Conservation (phyloP, 306 rosid genomes). For the Malus domestica region DNA sequence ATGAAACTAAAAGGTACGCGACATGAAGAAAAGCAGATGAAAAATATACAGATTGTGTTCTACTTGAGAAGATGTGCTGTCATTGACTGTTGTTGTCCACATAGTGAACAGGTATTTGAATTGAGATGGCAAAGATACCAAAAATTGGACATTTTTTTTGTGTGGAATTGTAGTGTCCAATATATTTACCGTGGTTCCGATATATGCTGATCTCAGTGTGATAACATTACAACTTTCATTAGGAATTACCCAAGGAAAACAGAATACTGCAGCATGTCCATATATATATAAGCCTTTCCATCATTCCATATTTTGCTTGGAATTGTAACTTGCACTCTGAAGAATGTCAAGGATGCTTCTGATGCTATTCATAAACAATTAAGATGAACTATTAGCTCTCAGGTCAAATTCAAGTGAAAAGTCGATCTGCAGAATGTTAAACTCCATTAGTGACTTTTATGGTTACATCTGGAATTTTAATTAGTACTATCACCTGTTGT, state of each 20-base stretch:
- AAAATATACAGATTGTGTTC: not conserved
- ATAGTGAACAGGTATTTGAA: not conserved
- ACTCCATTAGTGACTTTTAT: too few relatives aligned
- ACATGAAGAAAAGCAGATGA: not conserved
- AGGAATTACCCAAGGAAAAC: not conserved
- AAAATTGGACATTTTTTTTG: not conserved
- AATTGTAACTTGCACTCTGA: not conserved
- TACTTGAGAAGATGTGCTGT: slow-evolving; percentile 4
- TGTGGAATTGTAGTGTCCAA: not conserved
- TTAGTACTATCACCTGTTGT: not conserved
- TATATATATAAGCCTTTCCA: not conserved
- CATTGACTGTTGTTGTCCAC: not conserved
- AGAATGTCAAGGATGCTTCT: not conserved
- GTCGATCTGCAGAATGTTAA: too few relatives aligned
- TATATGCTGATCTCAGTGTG: too few relatives aligned
- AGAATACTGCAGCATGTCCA: not conserved
- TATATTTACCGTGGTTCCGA: not conserved
- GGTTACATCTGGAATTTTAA: too few relatives aligned
- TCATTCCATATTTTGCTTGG: not conserved
- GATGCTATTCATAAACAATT: not conserved
- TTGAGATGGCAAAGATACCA: not conserved
- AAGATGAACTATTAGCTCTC: not conserved
- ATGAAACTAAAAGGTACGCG: not conserved
- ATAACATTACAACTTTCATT: not conserved
- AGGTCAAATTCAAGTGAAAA: too few relatives aligned